Evolutionary conservation across 106 monocot genomes (phyloP), one percentile per base, ranked within the genome.

Genomic region (Dendrobium chrysotoxum): DNA sequence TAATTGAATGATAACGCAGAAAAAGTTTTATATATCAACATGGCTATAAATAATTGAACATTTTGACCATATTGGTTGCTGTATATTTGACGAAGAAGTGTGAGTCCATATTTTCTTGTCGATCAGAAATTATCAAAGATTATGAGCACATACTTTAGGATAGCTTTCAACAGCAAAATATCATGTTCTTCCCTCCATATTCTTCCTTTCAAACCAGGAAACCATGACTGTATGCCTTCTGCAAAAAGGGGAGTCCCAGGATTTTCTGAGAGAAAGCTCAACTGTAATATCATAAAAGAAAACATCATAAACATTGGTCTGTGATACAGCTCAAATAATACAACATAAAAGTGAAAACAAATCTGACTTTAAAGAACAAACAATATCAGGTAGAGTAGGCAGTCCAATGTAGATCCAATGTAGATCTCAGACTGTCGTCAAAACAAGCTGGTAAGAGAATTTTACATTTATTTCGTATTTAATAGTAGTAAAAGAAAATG

Each of bases 151-250:
- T 89, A 95, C 99, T 87, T 95, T 28, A 95, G 77, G 23, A 93
- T 85, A 75, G 89, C 95, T 79, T 85, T 88, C 80, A 99, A 68
- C 75, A 99, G 74, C 40, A 87, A 64, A 54, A 91, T 16, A 85
- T 99, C 99, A 85, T 95, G 95, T 40, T 89, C 88, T 44, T 79
- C 79, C 83, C 88, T 95, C 99, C 99, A 99, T 26, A 79, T n/a
- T 88, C 82, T 95, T 53, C 92, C 88, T 83, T 50, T 78, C 76
- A 88, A 76, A 66, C 88, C 83, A 74, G 93, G 93, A 82, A 89
- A 95, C 38, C 86, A 85, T 72, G 79, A 42, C 50, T 82, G 77
- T 80, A 99, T 79, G 76, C 95, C 91, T 79, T 88, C 84, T 18
- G 89, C 70, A 81, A 99, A 95, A 44, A 95, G 80, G 18, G 81